phyloP scores from a whole-genome alignment of 2,329 filamentous ascomycete genomes.

The Celoporthe dispersa region DNA sequence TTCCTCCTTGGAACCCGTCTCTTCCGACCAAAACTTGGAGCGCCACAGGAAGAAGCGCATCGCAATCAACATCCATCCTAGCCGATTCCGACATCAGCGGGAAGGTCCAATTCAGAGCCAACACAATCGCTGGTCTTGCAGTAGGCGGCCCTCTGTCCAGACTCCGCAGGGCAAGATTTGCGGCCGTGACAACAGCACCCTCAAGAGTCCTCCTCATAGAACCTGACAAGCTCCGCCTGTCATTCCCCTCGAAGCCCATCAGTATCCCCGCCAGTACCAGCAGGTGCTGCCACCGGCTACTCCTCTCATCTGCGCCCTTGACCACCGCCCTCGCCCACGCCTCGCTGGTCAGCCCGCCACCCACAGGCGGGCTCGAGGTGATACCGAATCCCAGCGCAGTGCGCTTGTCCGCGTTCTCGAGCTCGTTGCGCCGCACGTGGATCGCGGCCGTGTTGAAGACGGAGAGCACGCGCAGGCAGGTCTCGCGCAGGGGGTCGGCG shows the following conservation, averaged over 20 bases:
- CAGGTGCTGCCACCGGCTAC: slow-evolving; percentile 79
- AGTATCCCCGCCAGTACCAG: slow-evolving; percentile 80
- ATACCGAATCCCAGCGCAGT: slow-evolving; percentile 9
- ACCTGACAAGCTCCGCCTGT: slow-evolving; percentile 65
- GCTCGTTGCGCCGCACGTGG: slow-evolving; percentile 55
- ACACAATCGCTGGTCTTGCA: slow-evolving; percentile 59
- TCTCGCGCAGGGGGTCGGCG: slow-evolving; percentile 59
- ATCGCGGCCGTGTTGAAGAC: slow-evolving; percentile 71
- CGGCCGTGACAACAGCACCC: slow-evolving; percentile 72
- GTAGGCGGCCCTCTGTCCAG: slow-evolving; percentile 43
- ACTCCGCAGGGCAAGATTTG: slow-evolving; percentile 73
- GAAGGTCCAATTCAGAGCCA: slow-evolving; percentile 79
- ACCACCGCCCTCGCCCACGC: slow-evolving; percentile 62
- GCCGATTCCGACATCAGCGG: slow-evolving; percentile 68
- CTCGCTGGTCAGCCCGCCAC: slow-evolving; percentile 52
- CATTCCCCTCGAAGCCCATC: slow-evolving; percentile 72
- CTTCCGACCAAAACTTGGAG: slow-evolving; percentile 69
- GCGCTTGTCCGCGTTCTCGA: slow-evolving; percentile 42
- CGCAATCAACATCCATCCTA: slow-evolving; percentile 64
- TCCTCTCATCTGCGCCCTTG: slow-evolving; percentile 61
- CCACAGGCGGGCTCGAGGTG: slow-evolving; percentile 36
- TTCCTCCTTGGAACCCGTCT: slow-evolving; percentile 76
- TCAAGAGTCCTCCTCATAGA: slow-evolving; percentile 71
- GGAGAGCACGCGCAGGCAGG: slow-evolving; percentile 68
- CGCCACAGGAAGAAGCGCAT: slow-evolving; percentile 71